Base-by-base conservation (phyloP, 1,139 yeast genomes). In the Suhomyces yuchorum region DNA sequence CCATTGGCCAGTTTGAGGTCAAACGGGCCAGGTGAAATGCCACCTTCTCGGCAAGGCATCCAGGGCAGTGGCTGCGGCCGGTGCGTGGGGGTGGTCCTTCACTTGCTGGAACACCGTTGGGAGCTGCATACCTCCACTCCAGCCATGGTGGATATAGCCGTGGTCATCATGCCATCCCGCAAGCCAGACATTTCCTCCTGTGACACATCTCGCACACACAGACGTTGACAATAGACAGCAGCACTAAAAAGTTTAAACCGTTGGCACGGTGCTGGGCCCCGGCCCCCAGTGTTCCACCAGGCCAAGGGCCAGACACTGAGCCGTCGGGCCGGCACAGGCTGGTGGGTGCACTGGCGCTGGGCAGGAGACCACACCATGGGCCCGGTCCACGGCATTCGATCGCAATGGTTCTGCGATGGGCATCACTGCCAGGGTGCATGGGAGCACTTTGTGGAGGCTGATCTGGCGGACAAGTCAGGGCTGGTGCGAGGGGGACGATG, bases 161-260 rank as follows among this genome's bases (percentile, higher is more conserved):
- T 37, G 30, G 30, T 37, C 19, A 12, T 17, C 39, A 37, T 14
- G 23, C 34, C 34, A 30, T 30, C 9, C 26, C 8, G n/a, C 26
- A 11, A 17, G 28, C 30, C 41, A 19, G 17, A 19, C 42, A 40
- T 40, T 40, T 40, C 26, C 30, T 30, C 30, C 30, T 33, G 42
- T 22, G 28, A 22, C 37, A 40, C 14, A 22, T 37, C 30, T 37
- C 39, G 39, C 39, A 22, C 28, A 22, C 15, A n/a, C 28, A 17
- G 18, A 23, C 30, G 30, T 35, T 37, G 20, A 40, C 42, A 40
- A 40, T 40, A 32, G 42, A 30, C 42, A 24, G 20, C 39, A 37
- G 39, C 39, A 30, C 42, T 40, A 40, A 40, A 40, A 40, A 40
- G 42, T 30, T 40, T 40, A 40, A 40, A 30, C 34, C 14, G 5